Conservation (phyloP, 2,329 filamentous ascomycete genomes). For the Albophoma yamanashiensis region DNA sequence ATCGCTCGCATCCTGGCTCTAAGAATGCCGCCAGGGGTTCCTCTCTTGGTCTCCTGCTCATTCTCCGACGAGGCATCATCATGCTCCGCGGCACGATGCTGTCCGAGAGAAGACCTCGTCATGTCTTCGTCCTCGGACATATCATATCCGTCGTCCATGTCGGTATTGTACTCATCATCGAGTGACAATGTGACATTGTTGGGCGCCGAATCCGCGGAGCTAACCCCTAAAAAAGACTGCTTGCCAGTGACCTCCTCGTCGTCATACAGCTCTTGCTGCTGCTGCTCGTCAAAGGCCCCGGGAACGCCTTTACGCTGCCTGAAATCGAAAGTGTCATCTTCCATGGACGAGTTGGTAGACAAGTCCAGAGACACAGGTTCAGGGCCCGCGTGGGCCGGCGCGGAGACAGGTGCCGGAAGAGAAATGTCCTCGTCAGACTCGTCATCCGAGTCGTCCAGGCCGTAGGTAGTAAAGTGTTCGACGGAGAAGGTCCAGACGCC, state of each 20-base stretch:
- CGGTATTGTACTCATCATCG: constrained; percentile 43
- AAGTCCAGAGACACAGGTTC: constrained; percentile 10
- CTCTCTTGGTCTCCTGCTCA: constrained; percentile 32
- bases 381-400: constrained; percentile 4
- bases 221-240: constrained; percentile 86
- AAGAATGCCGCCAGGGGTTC: constrained; percentile 49
- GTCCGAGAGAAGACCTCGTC: constrained; percentile 67
- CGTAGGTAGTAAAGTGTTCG: constrained; percentile 96
- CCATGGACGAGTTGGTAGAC: constrained; percentile 18
- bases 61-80: constrained; percentile 45
- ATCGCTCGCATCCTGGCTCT: constrained; percentile 53
- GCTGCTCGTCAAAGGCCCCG: constrained; percentile 70
- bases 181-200: constrained; percentile 47
- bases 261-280: constrained; percentile 41
- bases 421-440: constrained; percentile 46
- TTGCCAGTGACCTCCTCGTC: constrained; percentile 44
- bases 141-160: constrained; percentile 68
- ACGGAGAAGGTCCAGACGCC: constrained; percentile 89
- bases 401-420: constrained; percentile 14
- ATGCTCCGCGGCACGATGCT: constrained; percentile 68
- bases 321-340: constrained; percentile 50
- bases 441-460: constrained; percentile 69
- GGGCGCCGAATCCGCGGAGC: constrained; percentile 73
- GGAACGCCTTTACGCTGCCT: constrained; percentile 48
- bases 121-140: constrained; percentile 60